phyloP scores from a whole-genome alignment of 306 rosid species.

The Trifolium fragiferum region DNA sequence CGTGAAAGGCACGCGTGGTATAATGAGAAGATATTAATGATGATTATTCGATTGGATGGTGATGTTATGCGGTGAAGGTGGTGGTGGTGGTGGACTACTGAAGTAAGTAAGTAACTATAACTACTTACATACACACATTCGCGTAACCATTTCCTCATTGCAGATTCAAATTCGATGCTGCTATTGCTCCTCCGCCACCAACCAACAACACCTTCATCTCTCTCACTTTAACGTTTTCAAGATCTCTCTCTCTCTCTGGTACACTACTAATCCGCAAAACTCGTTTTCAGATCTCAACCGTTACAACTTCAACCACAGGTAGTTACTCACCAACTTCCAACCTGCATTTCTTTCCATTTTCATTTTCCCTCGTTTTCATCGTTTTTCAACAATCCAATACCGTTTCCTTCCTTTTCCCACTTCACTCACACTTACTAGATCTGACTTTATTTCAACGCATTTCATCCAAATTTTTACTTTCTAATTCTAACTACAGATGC shows the following conservation, averaged over 20 bases:
- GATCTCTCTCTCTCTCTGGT: constrained; percentile 32
- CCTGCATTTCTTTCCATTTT: constrained; percentile 13
- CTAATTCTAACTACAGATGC: background rate
- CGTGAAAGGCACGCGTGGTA: constrained; percentile 54
- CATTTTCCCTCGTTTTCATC: constrained; percentile 22
- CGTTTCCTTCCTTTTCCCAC: constrained; percentile 5
- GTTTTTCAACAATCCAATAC: constrained; percentile 25
- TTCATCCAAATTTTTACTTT: background rate
- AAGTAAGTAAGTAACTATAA: background rate
- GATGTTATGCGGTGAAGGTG: constrained; percentile 5
- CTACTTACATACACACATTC: no score
- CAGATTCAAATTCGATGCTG: background rate
- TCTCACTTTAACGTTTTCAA: background rate
- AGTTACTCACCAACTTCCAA: constrained; percentile 12
- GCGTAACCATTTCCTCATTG: background rate
- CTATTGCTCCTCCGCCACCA: background rate
- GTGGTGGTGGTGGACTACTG: background rate
- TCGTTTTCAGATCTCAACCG: constrained; percentile 53
- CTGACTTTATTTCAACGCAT: constrained; percentile 44
- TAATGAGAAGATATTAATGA: background rate
- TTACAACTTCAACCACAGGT: constrained; percentile 30
- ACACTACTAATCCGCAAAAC: background rate
- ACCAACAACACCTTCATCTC: background rate
- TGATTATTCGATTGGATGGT: background rate
- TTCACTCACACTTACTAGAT: constrained; percentile 42